These are phyloP conservation scores for Diplodia corticola DNA, from an alignment of 2,329 filamentous ascomycete genomes.

Conservation along the genomic window DNA sequence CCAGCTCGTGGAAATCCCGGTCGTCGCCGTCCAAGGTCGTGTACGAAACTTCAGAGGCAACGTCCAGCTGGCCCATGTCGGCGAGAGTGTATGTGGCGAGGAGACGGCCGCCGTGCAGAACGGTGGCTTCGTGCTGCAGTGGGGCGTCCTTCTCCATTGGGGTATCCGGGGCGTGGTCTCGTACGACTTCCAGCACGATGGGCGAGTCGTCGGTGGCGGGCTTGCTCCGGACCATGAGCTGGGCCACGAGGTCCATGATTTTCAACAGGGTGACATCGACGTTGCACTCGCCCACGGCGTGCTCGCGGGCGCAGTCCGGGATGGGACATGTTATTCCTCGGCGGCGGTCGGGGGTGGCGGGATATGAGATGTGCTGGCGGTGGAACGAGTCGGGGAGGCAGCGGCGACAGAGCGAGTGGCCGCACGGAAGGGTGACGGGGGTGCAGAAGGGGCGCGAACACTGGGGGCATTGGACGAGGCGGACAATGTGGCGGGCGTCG, in stretches of 20 bases:
- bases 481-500: constrained; percentile 65
- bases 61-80: constrained; percentile 59
- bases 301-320: constrained; percentile 64
- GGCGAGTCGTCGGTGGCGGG: constrained; percentile 37
- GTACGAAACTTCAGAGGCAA: constrained; percentile 59
- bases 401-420: constrained; percentile 70
- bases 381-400: constrained; percentile 70
- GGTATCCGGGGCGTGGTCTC: constrained; percentile 31
- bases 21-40: constrained; percentile 37
- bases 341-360: constrained; percentile 64
- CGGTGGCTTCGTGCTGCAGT: constrained; percentile 37
- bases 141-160: constrained; percentile 40
- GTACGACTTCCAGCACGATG: constrained; percentile 43
- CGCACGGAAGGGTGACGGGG: constrained; percentile 79
- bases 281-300: constrained; percentile 74
- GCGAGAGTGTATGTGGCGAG: constrained; percentile 68
- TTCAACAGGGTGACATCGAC: constrained; percentile 76
- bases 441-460: constrained; percentile 69
- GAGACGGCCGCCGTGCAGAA: constrained; percentile 60
- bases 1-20: constrained; percentile 44
- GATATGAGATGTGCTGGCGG: constrained; percentile 75
- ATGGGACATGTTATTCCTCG: constrained; percentile 76
- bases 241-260: constrained; percentile 58
- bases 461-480: constrained; percentile 72
- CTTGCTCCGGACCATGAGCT: constrained; percentile 50